phyloP scores from a whole-genome alignment of 148 eudicot genomes.

The Dysphania ambrosioides region DNA sequence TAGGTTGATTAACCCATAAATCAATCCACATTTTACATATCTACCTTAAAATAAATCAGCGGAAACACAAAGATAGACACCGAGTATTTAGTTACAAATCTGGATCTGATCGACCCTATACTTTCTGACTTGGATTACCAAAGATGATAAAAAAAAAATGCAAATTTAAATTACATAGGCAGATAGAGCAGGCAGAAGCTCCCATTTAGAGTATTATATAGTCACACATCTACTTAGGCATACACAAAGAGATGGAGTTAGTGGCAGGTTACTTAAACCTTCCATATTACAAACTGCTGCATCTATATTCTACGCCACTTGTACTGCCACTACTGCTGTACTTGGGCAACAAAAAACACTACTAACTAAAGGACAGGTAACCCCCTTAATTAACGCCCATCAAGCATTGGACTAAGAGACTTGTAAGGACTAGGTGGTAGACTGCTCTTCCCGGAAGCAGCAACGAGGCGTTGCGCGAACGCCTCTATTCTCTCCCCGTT shows the following conservation, averaged over 20 bases:
- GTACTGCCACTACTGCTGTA: too few relatives aligned
- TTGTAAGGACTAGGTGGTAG: conserved; percentile 90
- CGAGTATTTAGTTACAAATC: conserved; percentile 3
- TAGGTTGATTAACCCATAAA: conserved; percentile 9
- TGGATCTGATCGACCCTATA: conserved; percentile 18
- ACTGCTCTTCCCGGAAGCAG: conserved; percentile 44
- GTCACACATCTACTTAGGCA: conserved; percentile 8
- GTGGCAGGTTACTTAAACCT: conserved; percentile 16
- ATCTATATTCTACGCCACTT: conserved; percentile 17
- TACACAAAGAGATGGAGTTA: conserved; percentile 20
- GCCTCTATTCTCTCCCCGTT: conserved; percentile 65
- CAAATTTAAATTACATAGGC: conserved; percentile 15
- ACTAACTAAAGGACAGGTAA: conserved; percentile 12
- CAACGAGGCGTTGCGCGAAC: conserved; percentile 78
- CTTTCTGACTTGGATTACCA: conserved; percentile 4
- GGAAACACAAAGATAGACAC: background rate
- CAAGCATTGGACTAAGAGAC: conserved; percentile 59
- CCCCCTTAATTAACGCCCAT: conserved; percentile 54
- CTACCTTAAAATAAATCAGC: background rate
- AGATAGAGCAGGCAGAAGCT: conserved; percentile 16
- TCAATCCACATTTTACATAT: conserved; percentile 18
- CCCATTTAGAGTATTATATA: conserved; percentile 13
- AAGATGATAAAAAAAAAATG: conserved; percentile 6
- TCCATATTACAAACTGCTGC: conserved; percentile 20
- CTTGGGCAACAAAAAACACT: conserved; percentile 6